Conservation (phyloP, 768 basidiomycete species). For the Boletus rufocinnamomeus region DNA sequence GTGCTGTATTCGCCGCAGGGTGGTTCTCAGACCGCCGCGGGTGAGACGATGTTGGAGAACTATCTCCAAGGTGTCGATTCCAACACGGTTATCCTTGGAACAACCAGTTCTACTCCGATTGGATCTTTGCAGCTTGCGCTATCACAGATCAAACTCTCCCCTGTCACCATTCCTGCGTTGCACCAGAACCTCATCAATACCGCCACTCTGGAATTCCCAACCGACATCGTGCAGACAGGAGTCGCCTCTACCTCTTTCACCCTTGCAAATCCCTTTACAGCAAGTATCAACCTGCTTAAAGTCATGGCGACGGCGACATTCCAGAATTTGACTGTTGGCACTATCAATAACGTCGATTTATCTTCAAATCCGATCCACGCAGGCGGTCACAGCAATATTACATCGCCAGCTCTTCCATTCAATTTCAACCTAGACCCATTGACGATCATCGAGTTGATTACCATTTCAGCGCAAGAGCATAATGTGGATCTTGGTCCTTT, state of each 20-base stretch:
- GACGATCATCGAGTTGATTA: slow-evolving; percentile 60
- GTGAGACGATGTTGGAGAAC: slow-evolving; percentile 59
- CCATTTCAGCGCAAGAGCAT: slow-evolving; percentile 51
- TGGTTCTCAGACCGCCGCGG: slow-evolving; percentile 48
- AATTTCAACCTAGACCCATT: slow-evolving; percentile 64
- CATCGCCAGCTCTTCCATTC: slow-evolving; percentile 59
- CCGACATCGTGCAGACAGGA: slow-evolving; percentile 60
- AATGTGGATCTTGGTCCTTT: slow-evolving; percentile 64
- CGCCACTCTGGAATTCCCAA: slow-evolving; percentile 60
- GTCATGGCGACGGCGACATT: slow-evolving; percentile 56
- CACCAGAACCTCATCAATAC: slow-evolving; percentile 60
- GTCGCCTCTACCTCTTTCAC: slow-evolving; percentile 58
- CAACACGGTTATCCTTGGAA: slow-evolving; percentile 56
- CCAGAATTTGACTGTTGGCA: slow-evolving; percentile 56
- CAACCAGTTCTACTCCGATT: slow-evolving; percentile 56
- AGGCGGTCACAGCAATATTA: slow-evolving; percentile 56
- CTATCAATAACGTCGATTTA: slow-evolving; percentile 55
- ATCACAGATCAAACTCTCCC: slow-evolving; percentile 57
- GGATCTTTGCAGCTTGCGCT: slow-evolving; percentile 62
- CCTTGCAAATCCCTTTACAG: slow-evolving; percentile 70
- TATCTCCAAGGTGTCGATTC: slow-evolving; percentile 66
- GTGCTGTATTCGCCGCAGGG: slow-evolving; percentile 65
- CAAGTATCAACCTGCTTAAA: slow-evolving; percentile 63
- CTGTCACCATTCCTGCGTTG: slow-evolving; percentile 65
- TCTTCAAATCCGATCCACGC: slow-evolving; percentile 61